Base-by-base conservation (phyloP, 2,329 filamentous ascomycete species). In the Hypoxylon sp. region DNA sequence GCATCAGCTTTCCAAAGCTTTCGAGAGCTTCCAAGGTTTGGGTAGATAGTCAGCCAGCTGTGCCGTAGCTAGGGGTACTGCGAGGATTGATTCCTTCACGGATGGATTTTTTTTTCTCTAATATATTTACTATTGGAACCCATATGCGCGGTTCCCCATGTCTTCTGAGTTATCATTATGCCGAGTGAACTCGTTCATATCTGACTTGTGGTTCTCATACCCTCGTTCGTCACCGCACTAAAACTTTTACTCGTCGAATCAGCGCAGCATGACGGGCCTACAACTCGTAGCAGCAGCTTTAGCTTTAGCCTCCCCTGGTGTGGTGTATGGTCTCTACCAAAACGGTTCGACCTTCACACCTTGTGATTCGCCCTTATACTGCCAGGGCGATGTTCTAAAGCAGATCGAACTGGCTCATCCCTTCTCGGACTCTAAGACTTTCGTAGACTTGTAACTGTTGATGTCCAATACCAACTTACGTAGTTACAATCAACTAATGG, bases 391-490 rank as follows among this genome's bases (percentile, higher is more conserved):
- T 0, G 83, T 92, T 11, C 82, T 92, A 2, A 82, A 84, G 66
- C 83, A 88, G 69, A 85, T 92, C 52, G 85, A 92, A 80, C 81
- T 91, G 9, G 90, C 90, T 2, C 82, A 81, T 24, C 89, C 89
- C 0, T 92, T 91, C 71, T 79, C 82, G 13, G 90, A 92, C 79
- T 91, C 89, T 66, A 92, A 92, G 83, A 91, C 89, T 0, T 92
- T 91, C 75, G 90, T 92, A 47, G 90, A 92, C 76, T 88, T 91
- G 87, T 88, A 80, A 80, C 82, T 79, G 24, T 59, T 2, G n/a
- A 48, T 17, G 9, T 42, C 44, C 26, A 35, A 29, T 5, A 5
- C 6, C 14, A 11, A 51, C 58, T 13, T 0, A 35, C 58, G 14
- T 0, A 35, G 33, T 31, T 22, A 44, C 14, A 24, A 39, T 58